Evolutionary conservation across 1,139 yeast genomes (phyloP).

Genomic region (Protomyces inundatus): DNA sequence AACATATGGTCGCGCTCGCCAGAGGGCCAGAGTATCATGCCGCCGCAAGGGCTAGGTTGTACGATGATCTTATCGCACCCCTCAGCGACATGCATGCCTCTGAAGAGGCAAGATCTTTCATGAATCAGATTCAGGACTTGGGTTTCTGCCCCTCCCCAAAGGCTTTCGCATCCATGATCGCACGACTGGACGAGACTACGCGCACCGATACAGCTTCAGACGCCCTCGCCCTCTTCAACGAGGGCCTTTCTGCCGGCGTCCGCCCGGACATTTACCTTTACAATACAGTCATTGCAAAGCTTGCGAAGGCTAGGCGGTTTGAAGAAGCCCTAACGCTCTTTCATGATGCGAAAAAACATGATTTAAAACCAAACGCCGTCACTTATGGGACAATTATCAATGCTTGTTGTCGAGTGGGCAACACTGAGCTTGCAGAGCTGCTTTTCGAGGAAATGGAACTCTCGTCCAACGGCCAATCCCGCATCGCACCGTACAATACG

Average conservation of each 20-base stretch:
- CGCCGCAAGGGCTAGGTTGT: slow-evolving; percentile 27
- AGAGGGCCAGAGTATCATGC: slow-evolving; percentile 27
- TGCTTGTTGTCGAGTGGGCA: slow-evolving; percentile 42
- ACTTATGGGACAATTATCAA: slow-evolving; percentile 44
- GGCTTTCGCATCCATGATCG: slow-evolving; percentile 41
- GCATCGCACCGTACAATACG: slow-evolving; percentile 43
- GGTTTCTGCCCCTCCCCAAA: slow-evolving; percentile 41
- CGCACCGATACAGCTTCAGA: slow-evolving; percentile 39
- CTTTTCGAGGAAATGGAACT: slow-evolving; percentile 41
- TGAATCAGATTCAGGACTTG: slow-evolving; percentile 36
- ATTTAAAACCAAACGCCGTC: slow-evolving; percentile 37
- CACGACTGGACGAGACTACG: slow-evolving; percentile 34
- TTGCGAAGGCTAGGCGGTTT: slow-evolving; percentile 41
- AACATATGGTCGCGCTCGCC: slow-evolving; percentile 24
- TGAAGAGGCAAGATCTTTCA: slow-evolving; percentile 16
- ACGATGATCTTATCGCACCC: slow-evolving; percentile 22
- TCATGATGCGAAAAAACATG: slow-evolving; percentile 38
- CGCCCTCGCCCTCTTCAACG: slow-evolving; percentile 39
- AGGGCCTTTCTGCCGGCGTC: slow-evolving; percentile 38
- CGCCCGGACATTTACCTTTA: slow-evolving; percentile 40
- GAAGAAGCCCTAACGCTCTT: slow-evolving; percentile 38
- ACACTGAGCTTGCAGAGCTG: slow-evolving; percentile 38
- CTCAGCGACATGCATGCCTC: slow-evolving; percentile 5
- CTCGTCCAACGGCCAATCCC: slow-evolving; percentile 37
- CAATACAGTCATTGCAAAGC: slow-evolving; percentile 41